Conservation (phyloP, 2,329 filamentous ascomycete genomes). For the Venturia effusa region DNA sequence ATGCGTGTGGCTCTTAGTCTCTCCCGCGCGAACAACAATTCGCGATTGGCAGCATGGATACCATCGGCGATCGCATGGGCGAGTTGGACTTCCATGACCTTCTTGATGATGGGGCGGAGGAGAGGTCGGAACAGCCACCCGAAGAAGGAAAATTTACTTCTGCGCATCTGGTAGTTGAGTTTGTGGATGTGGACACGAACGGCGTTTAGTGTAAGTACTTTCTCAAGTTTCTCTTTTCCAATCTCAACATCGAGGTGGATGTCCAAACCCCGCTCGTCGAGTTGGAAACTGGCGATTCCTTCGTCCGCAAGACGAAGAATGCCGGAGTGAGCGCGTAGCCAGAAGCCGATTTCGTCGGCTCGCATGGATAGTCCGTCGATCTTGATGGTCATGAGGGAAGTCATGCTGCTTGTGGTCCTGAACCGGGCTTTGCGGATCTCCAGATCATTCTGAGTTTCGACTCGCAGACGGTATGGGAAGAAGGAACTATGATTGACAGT, state of each 20-base stretch:
- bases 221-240: constrained; percentile 64
- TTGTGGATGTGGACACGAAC: constrained; percentile 80
- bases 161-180: constrained; percentile 64
- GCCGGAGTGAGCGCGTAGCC: constrained; percentile 68
- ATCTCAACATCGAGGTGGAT: constrained; percentile 78
- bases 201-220: constrained; percentile 64
- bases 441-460: constrained; percentile 77
- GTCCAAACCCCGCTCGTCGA: constrained; percentile 82
- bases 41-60: constrained; percentile 67
- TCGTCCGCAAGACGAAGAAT: constrained; percentile 67
- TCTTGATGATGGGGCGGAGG: constrained; percentile 68
- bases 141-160: constrained; percentile 65
- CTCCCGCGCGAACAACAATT: constrained; percentile 78
- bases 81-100: constrained; percentile 68
- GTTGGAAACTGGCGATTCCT: constrained; percentile 73
- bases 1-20: constrained; percentile 77
- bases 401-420: constrained; percentile 55
- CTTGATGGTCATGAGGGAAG: constrained; percentile 61
- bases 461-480: constrained; percentile 69
- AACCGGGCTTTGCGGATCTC: constrained; percentile 71
- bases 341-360: constrained; percentile 83
- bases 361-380: constrained; percentile 73
- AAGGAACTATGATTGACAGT: constrained; percentile 83
- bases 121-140: constrained; percentile 79
- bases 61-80: constrained; percentile 58